Percentiles rank a stretch among this genome's conserved stretches.
phyloP scores from a whole-genome alignment of 306 rosid species.

The Lathyrus oleraceus region DNA sequence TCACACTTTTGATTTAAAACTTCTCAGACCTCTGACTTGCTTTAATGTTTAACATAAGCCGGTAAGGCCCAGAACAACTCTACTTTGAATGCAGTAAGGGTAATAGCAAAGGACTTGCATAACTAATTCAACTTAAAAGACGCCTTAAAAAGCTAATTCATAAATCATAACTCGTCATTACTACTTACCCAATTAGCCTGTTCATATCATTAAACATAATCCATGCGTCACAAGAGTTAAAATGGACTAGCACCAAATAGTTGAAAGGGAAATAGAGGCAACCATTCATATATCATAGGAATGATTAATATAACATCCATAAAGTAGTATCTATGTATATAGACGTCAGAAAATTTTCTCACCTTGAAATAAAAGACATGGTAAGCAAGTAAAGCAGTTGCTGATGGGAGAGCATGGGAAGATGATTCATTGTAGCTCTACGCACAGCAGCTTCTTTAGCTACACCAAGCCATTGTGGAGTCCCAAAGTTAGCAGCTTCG shows the following conservation, averaged over 20 bases:
- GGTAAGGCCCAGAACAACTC: conserved; percentile 29
- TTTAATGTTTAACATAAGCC: conserved; percentile 12
- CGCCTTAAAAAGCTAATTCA: conserved; percentile 16
- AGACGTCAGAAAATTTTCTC: conserved; percentile 29
- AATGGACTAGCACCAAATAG: conserved; percentile 21
- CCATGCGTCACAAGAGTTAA: neutral
- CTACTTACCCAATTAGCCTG: conserved; percentile 4
- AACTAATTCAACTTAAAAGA: conserved; percentile 23
- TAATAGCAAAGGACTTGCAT: conserved; percentile 15
- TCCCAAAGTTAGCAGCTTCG: conserved; percentile 99
- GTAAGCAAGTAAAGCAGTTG: conserved; percentile 92
- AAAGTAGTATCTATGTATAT: conserved; percentile 19
- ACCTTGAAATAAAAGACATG: conserved; percentile 96
- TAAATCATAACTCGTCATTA: neutral
- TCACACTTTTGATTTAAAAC: conserved; percentile 15
- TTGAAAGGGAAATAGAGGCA: conserved; percentile 7
- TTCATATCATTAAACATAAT: conserved; percentile 19
- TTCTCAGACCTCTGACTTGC: conserved; percentile 1
- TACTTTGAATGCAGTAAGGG: conserved; percentile 8
- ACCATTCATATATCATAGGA: neutral
- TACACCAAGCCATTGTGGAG: conserved; percentile 92
- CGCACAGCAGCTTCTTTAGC: conserved; percentile 99
- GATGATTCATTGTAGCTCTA: conserved; percentile 97
- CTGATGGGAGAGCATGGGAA: conserved; percentile 99
- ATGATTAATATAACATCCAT: conserved; percentile 29